A percentile compares a stretch with the other conserved stretches of the same genome.
These are phyloP conservation scores for Chaetoscypha palmicola DNA, from an alignment of 2,329 filamentous ascomycete species.

Conservation along the genomic window DNA sequence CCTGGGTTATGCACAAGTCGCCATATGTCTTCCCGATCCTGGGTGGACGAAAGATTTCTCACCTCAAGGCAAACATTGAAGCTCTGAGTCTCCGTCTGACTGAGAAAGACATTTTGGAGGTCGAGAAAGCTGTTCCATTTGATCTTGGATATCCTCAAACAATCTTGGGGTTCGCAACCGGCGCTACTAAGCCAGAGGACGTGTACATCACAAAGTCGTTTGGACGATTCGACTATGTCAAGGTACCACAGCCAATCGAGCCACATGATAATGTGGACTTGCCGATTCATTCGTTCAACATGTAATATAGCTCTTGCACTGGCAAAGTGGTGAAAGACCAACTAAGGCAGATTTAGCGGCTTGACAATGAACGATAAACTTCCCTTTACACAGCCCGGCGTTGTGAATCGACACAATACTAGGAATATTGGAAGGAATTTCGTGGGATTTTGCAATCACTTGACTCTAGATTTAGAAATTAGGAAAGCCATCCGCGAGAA, in stretches of 20 bases:
- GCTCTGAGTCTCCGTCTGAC: slow-evolving; percentile 45
- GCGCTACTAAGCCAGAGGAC: not conserved
- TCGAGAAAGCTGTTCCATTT: slow-evolving; percentile 41
- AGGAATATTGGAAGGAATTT: no score
- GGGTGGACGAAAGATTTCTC: slow-evolving; percentile 49
- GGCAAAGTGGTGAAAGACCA: no score
- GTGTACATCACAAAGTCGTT: not conserved
- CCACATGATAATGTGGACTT: no score
- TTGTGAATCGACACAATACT: no score
- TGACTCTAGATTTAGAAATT: no score
- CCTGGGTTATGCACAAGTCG: slow-evolving; percentile 50
- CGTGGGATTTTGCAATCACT: no score
- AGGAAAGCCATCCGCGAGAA: no score
- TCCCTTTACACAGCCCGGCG: no score
- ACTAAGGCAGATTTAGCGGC: no score
- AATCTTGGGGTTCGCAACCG: not conserved
- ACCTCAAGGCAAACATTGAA: slow-evolving; percentile 49
- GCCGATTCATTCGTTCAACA: no score
- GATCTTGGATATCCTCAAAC: slow-evolving; percentile 10
- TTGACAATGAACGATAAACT: no score
- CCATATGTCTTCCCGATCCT: slow-evolving; percentile 52
- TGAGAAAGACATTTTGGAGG: slow-evolving; percentile 43
- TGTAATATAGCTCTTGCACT: no score
- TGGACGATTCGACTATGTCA: not conserved
- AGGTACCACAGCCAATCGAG: not conserved